Evolutionary conservation across 176 grass and related monocot species (phyloP).

Genomic region (Pontederia paniculata): DNA sequence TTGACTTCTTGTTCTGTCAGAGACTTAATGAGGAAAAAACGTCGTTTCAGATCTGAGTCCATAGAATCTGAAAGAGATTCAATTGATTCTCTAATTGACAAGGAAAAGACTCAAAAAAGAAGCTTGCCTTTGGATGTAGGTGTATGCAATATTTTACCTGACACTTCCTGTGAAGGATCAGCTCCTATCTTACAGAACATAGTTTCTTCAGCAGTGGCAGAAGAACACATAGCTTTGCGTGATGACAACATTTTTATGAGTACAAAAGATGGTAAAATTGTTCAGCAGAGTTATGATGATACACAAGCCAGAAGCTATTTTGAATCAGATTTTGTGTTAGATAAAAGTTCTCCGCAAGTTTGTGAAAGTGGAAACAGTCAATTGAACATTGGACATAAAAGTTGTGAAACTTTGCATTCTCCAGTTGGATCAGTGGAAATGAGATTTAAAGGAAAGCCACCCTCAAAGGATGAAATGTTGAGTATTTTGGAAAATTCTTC

Average conservation of each 20-base stretch:
- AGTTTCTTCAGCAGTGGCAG: neutral
- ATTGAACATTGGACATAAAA: neutral
- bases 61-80: slow-evolving; percentile 44
- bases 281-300: neutral
- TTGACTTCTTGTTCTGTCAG: slow-evolving; percentile 48
- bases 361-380: neutral
- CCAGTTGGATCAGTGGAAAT: slow-evolving; percentile 30
- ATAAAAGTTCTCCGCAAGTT: neutral
- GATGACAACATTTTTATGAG: neutral
- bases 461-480: slow-evolving; percentile 39
- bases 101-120: slow-evolving; percentile 2
- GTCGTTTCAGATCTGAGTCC: slow-evolving; percentile 39
- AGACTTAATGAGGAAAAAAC: slow-evolving; percentile 74
- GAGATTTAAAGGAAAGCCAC: slow-evolving; percentile 46
- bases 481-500: slow-evolving; percentile 32
- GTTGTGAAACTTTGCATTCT: neutral
- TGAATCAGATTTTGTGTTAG: neutral
- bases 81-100: slow-evolving; percentile 20
- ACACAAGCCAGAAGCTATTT: slow-evolving; percentile 4
- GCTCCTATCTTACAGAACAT: slow-evolving; percentile 6
- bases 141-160: slow-evolving; percentile 13
- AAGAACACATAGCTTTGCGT: neutral
- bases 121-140: slow-evolving; percentile 13
- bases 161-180: slow-evolving; percentile 20
- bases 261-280: neutral